phyloP scores from a whole-genome alignment of 2,329 filamentous ascomycete genomes.

The Byssoonygena ceratinophila region DNA sequence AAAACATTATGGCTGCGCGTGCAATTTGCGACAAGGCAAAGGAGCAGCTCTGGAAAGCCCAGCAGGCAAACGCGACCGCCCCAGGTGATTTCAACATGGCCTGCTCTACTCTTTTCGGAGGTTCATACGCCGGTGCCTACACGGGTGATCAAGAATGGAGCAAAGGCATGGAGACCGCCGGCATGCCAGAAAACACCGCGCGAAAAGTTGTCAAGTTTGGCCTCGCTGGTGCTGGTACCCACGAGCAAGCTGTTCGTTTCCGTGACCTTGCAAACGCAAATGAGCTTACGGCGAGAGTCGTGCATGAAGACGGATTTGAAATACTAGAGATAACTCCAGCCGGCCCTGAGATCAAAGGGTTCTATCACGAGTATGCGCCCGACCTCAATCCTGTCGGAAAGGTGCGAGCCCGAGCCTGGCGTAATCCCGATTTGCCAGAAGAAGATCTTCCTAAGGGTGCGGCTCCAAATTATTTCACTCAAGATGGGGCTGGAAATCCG shows the following conservation, averaged over 20 bases:
- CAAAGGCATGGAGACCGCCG: conserved; percentile 23
- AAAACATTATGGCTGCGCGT: conserved; percentile 57
- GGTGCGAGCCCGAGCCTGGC: conserved; percentile 43
- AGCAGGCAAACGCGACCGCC: conserved; percentile 43
- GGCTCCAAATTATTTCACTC: conserved; percentile 18
- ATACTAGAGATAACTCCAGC: conserved; percentile 45
- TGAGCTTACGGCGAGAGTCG: conserved; percentile 34
- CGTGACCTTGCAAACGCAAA: conserved; percentile 26
- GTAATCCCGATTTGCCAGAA: conserved; percentile 32
- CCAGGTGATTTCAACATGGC: conserved; percentile 76
- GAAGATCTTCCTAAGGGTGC: conserved; percentile 33
- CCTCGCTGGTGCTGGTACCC: conserved; percentile 38
- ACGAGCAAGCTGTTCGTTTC: conserved; percentile 32
- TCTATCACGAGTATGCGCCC: conserved; percentile 38
- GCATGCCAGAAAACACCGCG: conserved; percentile 40
- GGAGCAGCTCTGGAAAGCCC: conserved; percentile 54
- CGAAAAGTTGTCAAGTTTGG: conserved; percentile 42
- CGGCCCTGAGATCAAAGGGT: conserved; percentile 34
- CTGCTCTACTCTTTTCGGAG: conserved; percentile 57
- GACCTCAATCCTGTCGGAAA: conserved; percentile 44
- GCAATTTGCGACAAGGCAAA: conserved; percentile 56
- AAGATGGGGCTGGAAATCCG: conserved; percentile 24
- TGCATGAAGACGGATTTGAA: conserved; percentile 51
- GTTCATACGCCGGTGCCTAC: conserved; percentile 38
- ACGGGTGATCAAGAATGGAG: conserved; percentile 35